Evolutionary conservation across 2,329 filamentous ascomycete species (phyloP).

Genomic region (Fusarium austroafricanum): DNA sequence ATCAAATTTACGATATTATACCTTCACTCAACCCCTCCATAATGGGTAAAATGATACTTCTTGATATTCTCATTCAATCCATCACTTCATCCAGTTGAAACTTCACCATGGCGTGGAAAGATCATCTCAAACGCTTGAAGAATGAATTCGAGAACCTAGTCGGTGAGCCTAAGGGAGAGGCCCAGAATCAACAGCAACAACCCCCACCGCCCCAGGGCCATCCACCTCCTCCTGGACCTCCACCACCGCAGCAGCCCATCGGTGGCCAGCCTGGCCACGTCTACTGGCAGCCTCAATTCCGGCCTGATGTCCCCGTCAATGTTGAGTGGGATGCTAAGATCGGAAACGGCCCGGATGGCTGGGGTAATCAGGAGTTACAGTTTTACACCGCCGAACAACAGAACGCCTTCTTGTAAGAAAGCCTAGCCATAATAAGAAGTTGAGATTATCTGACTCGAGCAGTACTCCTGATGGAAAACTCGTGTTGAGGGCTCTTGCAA

Average conservation of each 20-base stretch:
- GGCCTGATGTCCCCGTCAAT: conserved; percentile 58
- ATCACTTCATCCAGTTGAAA: too few relatives aligned
- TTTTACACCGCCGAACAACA: conserved; percentile 62
- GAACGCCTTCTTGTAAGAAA: conserved; percentile 64
- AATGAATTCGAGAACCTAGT: conserved; percentile 53
- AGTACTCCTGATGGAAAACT: conserved; percentile 62
- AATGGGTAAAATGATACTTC: not conserved
- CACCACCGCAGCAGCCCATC: conserved; percentile 39
- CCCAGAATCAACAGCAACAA: conserved; percentile 38
- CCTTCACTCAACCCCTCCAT: not conserved
- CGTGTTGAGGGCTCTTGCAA: conserved; percentile 63
- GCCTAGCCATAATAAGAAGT: not conserved
- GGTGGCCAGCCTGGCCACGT: conserved; percentile 35
- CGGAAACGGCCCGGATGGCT: conserved; percentile 67
- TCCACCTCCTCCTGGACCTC: conserved; percentile 37
- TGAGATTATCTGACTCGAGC: not conserved
- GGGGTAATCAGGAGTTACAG: conserved; percentile 71
- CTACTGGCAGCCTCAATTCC: conserved; percentile 67
- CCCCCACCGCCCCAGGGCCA: conserved; percentile 37
- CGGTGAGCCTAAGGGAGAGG: conserved; percentile 44
- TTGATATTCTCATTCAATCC: too few relatives aligned
- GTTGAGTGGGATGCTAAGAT: conserved; percentile 66
- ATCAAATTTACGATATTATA: not conserved
- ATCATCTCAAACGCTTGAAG: conserved; percentile 54
- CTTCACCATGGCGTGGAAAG: conserved; percentile 51